Evolutionary conservation across 306 rosid genomes (phyloP), one percentile per base, ranked within the genome.

Genomic region (Lupinus albus): DNA sequence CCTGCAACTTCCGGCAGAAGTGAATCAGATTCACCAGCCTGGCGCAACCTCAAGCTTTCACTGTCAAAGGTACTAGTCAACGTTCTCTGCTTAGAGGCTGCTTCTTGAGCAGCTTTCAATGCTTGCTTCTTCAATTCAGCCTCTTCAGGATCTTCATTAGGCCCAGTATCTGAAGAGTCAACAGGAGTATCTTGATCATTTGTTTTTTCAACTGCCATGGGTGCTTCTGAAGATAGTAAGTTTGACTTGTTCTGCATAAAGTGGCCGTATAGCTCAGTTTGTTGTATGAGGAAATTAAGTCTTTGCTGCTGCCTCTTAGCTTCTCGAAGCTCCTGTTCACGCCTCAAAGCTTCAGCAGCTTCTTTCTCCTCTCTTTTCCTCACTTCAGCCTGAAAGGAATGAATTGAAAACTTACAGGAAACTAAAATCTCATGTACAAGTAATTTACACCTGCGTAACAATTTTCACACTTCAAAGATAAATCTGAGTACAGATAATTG

Each of bases 301-400:
- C 96, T 84, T 77, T 94, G 99, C 83, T 91, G 95, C 67, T 94
- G 99, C 76, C 99, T 88, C 96, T 90, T 94, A 46, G 99, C 95
- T 80, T 94, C 99, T 68, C 99, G 89, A 61, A 86, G 87, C 81
- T 94, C 99, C 78, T 94, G 97, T 55, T 90, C 96, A 4, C 97
- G 95, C 77, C 90, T 91, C 84, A 88, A 78, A 68, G 94, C 91
- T 87, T 94, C 99, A 72, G 97, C 92, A 61, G 96, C 99, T 83
- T 94, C 99, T 79, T 72, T 90, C 80, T 94, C 99, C 85, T 94
- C 97, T 79, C 79, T 88, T 65, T 73, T 94, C 87, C 97, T 86
- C 66, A 91, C 87, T 82, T 94, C 99, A 1, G 86, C 85, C 99
- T 94, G 77, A 74, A 66, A 78, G 20, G 41, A 66, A 44, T 46